Evolutionary conservation across 2,329 filamentous ascomycete species (phyloP), one percentile per base, ranked within the genome.

Genomic region (Neurospora sp.): DNA sequence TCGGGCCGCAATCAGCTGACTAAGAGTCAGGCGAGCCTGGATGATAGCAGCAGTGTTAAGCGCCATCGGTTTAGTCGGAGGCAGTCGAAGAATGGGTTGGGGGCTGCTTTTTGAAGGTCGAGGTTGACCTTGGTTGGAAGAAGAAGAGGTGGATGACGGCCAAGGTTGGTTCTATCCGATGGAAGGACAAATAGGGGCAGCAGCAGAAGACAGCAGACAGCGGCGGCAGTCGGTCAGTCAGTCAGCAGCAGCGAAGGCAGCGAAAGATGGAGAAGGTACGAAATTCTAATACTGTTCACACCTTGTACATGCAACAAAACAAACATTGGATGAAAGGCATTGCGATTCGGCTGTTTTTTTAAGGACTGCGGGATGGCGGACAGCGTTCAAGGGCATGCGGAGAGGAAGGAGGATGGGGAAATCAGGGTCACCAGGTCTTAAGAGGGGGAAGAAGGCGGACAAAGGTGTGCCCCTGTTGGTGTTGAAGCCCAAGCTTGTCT

Each of bases 41-140:
- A 88, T 38, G 52, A 62, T 62, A 62, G 52, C 15, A 62, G 52
- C 52, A 62, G 52, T 62, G 52, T 62, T 46, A 80, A 87, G 78
- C 83, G 85, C 67, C 88, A 90, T 74, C 84, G 89, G 67, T 98
- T 97, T 81, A 97, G 93, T 82, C 96, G 96, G 81, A 86, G 95
- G 74, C 93, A 97, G 81, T 96, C 92, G 17, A 97, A 96, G 82
- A 97, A 93, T 79, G 94, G 95, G n/a, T 86, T 97, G 67, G 93
- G 93, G 37, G 91, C 94, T 67, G 73, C 74, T 33, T 97, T 97
- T 78, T 97, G 77, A 81, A 36, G 69, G 71, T 67, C 19, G 17
- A 17, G 0, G 15, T 46, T 46, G 43, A 46, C 43, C 43, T 23
- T 52, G 2, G 41, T 43, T 43, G 41, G 41, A n/a, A 43, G 8